Percentiles rank a stretch among this genome's conserved stretches.
Conservation (phyloP, 345 rosid species). For the Crucihimalaya himalaica region DNA sequence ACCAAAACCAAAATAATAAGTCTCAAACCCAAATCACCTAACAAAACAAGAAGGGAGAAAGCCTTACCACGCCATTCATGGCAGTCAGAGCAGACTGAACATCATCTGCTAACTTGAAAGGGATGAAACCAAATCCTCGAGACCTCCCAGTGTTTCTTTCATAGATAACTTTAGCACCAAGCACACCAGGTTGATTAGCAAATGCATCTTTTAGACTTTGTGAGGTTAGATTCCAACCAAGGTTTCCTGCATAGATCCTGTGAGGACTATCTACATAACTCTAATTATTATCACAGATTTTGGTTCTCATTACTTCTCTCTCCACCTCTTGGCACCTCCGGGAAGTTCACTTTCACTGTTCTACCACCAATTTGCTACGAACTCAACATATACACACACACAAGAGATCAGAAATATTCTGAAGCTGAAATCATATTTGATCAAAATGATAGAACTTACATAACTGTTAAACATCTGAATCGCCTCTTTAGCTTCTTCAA, state of each 20-base stretch:
- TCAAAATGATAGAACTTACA: conserved; percentile 49
- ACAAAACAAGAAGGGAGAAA: conserved; percentile 9
- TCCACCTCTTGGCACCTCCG: conserved; percentile 93
- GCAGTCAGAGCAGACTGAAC: conserved; percentile 59
- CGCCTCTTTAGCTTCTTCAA: conserved; percentile 83
- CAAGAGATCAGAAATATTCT: neutral
- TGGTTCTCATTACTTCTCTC: conserved; percentile 75
- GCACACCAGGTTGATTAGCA: conserved; percentile 62
- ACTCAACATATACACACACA: neutral
- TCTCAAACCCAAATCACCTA: neutral
- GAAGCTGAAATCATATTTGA: conserved; percentile 8
- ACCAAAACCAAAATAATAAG: neutral
- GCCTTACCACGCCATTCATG: conserved; percentile 82
- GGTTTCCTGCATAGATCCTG: conserved; percentile 93
- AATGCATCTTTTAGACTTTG: conserved; percentile 74
- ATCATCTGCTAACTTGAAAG: conserved; percentile 69
- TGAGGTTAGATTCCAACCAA: conserved; percentile 79
- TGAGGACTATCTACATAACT: conserved; percentile 74
- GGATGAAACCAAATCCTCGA: conserved; percentile 80
- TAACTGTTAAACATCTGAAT: conserved; percentile 77
- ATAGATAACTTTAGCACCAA: conserved; percentile 83
- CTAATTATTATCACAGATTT: conserved; percentile 51
- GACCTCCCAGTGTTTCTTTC: conserved; percentile 77
- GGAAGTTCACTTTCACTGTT: conserved; percentile 83
- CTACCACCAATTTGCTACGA: conserved; percentile 90